Percentiles rank a stretch among this genome's conserved stretches.
phyloP scores from a whole-genome alignment of 106 monocot species.

The Agapanthus africanus region DNA sequence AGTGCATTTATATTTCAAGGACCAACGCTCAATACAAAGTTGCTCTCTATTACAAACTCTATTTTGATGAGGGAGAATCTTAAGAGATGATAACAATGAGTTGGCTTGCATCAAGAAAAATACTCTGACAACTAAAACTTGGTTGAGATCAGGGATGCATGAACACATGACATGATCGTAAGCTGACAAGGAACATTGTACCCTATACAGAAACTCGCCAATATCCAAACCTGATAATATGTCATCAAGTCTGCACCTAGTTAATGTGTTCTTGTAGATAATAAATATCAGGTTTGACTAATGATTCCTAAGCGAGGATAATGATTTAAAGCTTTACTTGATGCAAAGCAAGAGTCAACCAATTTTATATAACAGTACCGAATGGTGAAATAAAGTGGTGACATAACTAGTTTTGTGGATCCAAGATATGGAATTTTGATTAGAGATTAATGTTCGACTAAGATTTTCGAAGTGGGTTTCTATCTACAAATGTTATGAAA shows the following conservation, averaged over 20 bases:
- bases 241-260: not conserved
- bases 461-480: too few relatives aligned
- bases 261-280: not conserved
- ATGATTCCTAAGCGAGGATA: not conserved
- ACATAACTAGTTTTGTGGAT: too few relatives aligned
- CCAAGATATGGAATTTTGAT: too few relatives aligned
- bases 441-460: too few relatives aligned
- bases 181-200: not conserved
- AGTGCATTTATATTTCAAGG: not conserved
- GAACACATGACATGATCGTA: not conserved
- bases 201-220: not conserved
- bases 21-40: not conserved
- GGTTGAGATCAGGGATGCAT: not conserved
- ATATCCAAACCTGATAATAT: not conserved
- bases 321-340: not conserved
- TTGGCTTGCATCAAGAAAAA: not conserved
- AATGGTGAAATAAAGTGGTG: not conserved
- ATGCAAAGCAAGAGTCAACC: not conserved
- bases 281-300: not conserved
- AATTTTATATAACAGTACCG: not conserved
- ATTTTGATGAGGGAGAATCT: not conserved
- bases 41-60: not conserved
- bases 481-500: too few relatives aligned
- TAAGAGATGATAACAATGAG: not conserved
- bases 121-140: not conserved